These are phyloP conservation scores for Fusarium palustre DNA, from an alignment of 2,329 filamentous ascomycete species.

Conservation along the genomic window DNA sequence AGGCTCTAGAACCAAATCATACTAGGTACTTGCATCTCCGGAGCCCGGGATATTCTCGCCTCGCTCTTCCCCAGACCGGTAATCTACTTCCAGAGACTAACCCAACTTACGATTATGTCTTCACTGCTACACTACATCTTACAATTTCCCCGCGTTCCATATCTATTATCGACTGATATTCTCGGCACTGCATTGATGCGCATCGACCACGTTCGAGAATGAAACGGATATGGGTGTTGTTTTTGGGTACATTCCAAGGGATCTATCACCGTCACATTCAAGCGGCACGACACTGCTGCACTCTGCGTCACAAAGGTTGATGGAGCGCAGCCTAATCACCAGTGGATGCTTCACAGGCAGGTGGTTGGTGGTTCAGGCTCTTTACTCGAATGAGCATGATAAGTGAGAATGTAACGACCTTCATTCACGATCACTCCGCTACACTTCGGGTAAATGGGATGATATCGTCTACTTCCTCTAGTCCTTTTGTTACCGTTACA, in stretches of 20 bases:
- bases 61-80: conserved; percentile 20
- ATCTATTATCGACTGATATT: conserved; percentile 18
- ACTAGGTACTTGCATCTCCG: conserved; percentile 1
- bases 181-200: not conserved
- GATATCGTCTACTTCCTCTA: not conserved
- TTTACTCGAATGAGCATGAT: too few relatives aligned
- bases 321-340: too few relatives aligned
- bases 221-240: not conserved
- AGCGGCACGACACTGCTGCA: too few relatives aligned
- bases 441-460: not conserved
- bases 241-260: too few relatives aligned
- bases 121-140: conserved; percentile 26
- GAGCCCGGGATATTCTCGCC: conserved; percentile 41
- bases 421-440: not conserved
- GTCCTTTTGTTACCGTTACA: not conserved
- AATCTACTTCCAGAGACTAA: conserved; percentile 7
- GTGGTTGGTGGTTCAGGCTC: too few relatives aligned
- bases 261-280: too few relatives aligned
- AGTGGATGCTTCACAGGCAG: too few relatives aligned
- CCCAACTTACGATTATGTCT: conserved; percentile 19
- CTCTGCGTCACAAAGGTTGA: too few relatives aligned
- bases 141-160: conserved; percentile 31
- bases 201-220: not conserved
- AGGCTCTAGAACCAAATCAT: conserved; percentile 15
- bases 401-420: too few relatives aligned